Evolutionary conservation across 768 basidiomycete species (phyloP).

Genomic region (Suillus placidus): DNA sequence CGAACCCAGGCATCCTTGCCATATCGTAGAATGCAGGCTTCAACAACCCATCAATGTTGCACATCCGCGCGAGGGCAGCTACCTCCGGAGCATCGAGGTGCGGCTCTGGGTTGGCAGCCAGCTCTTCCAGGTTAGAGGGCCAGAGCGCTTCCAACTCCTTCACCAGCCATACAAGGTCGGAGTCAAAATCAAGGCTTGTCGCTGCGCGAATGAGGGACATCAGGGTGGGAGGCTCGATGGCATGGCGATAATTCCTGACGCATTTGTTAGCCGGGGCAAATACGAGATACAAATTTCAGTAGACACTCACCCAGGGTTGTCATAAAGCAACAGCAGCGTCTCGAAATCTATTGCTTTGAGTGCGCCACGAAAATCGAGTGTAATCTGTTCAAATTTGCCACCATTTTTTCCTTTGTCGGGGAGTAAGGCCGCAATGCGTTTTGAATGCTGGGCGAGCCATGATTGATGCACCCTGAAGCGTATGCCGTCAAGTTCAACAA

Average conservation of each 20-base stretch:
- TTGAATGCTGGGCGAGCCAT: constrained; percentile 28
- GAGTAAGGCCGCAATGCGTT: constrained; percentile 25
- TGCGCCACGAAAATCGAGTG: background rate
- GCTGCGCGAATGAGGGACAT: constrained; percentile 40
- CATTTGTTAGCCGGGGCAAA: background rate
- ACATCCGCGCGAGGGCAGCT: constrained; percentile 34
- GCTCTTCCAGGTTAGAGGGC: constrained; percentile 23
- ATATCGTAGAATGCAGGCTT: constrained; percentile 45
- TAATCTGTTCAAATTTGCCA: background rate
- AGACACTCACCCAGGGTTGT: constrained; percentile 7
- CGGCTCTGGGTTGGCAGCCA: constrained; percentile 8
- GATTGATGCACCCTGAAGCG: constrained; percentile 40
- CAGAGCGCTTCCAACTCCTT: constrained; percentile 34
- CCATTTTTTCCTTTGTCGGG: background rate
- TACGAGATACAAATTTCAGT: background rate
- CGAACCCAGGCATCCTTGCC: constrained; percentile 11
- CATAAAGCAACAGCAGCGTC: constrained; percentile 1
- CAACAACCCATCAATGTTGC: constrained; percentile 29
- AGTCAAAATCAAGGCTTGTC: constrained; percentile 34
- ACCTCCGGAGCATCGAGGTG: constrained; percentile 33
- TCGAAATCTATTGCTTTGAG: constrained; percentile 7
- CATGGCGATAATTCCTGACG: constrained; percentile 27
- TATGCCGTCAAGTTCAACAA: constrained; percentile 36
- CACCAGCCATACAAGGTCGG: constrained; percentile 31
- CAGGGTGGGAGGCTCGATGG: constrained; percentile 33